These are phyloP conservation scores for Talaromyces ruber DNA, from an alignment of 495 filamentous ascomycete genomes.

Conservation along the genomic window DNA sequence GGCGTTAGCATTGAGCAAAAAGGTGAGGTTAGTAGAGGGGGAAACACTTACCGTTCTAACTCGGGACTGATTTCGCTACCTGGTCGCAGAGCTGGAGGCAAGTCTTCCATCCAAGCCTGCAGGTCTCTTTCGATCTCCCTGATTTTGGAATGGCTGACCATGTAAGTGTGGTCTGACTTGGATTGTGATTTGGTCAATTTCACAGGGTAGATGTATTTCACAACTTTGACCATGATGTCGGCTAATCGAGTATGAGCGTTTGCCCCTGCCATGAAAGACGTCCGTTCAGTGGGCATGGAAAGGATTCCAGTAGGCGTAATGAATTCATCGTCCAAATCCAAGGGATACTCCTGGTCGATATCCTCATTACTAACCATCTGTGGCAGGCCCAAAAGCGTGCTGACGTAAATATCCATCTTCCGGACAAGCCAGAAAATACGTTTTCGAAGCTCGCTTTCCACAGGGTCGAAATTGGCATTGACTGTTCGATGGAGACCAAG, in stretches of 20 bases:
- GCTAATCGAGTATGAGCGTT: slow-evolving; percentile 81
- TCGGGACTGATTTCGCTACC: slow-evolving; percentile 64
- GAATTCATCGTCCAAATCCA: slow-evolving; percentile 83
- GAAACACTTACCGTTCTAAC: slow-evolving; percentile 58
- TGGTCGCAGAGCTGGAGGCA: slow-evolving; percentile 67
- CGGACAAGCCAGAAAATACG: slow-evolving; percentile 85
- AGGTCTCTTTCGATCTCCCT: slow-evolving; percentile 86
- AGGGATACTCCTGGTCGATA: slow-evolving; percentile 81
- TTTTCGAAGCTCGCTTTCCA: slow-evolving; percentile 77
- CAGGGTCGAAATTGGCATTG: slow-evolving; percentile 64
- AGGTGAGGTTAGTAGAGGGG: neutral
- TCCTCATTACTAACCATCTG: slow-evolving; percentile 79
- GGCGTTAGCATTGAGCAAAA: neutral
- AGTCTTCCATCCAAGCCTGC: slow-evolving; percentile 69
- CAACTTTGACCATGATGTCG: slow-evolving; percentile 71
- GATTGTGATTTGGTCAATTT: slow-evolving; percentile 50
- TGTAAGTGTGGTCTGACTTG: slow-evolving; percentile 57
- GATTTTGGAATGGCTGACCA: slow-evolving; percentile 81
- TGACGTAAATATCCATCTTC: slow-evolving; percentile 92
- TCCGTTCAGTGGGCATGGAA: slow-evolving; percentile 63
- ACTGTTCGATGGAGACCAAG: slow-evolving; percentile 84
- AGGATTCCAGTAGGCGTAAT: slow-evolving; percentile 71
- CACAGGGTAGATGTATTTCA: slow-evolving; percentile 83
- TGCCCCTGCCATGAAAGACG: slow-evolving; percentile 68
- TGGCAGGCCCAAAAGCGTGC: slow-evolving; percentile 79